Percentiles rank a stretch among this genome's conserved stretches.
These are phyloP conservation scores for Caulochytrium protostelioides DNA, from an alignment of 371 early-diverging fungal species.

Conservation along the genomic window DNA sequence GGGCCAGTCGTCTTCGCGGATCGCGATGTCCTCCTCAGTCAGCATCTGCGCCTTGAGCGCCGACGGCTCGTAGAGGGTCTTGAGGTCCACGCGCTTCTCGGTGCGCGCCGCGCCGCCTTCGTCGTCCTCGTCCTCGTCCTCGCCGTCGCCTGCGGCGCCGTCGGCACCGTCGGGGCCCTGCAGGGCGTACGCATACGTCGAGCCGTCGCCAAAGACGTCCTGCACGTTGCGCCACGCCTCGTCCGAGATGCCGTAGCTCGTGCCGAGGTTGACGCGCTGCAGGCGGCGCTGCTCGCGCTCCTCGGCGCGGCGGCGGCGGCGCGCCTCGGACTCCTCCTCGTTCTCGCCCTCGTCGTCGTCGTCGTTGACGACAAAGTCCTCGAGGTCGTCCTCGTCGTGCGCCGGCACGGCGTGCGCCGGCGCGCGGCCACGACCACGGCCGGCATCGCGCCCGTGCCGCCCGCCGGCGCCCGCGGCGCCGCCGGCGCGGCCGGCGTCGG, in stretches of 20 bases:
- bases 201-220: slow-evolving; percentile 77
- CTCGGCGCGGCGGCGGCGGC: slow-evolving; percentile 17
- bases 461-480: not conserved
- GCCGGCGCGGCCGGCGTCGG: not conserved
- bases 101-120: slow-evolving; percentile 5
- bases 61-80: slow-evolving; percentile 71
- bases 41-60: slow-evolving; percentile 71
- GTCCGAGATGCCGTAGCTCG: slow-evolving; percentile 10
- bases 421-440: not conserved
- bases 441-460: not conserved
- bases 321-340: slow-evolving; percentile 4
- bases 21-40: slow-evolving; percentile 75
- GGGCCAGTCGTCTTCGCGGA: slow-evolving; percentile 68
- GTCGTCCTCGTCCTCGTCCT: slow-evolving; percentile 8
- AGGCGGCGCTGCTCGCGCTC: slow-evolving; percentile 7
- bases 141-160: slow-evolving; percentile 8
- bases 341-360: slow-evolving; percentile 8
- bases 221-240: slow-evolving; percentile 53
- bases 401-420: slow-evolving; percentile 1
- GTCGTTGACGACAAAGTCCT: slow-evolving; percentile 13
- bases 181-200: slow-evolving; percentile 70
- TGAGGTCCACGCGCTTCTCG: slow-evolving; percentile 14
- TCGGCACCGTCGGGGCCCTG: slow-evolving; percentile 9
- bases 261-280: slow-evolving; percentile 8
- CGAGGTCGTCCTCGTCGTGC: slow-evolving; percentile 17